Base-by-base conservation (phyloP, 805 yeast genomes). In the Schwanniomyces occidentalis region DNA sequence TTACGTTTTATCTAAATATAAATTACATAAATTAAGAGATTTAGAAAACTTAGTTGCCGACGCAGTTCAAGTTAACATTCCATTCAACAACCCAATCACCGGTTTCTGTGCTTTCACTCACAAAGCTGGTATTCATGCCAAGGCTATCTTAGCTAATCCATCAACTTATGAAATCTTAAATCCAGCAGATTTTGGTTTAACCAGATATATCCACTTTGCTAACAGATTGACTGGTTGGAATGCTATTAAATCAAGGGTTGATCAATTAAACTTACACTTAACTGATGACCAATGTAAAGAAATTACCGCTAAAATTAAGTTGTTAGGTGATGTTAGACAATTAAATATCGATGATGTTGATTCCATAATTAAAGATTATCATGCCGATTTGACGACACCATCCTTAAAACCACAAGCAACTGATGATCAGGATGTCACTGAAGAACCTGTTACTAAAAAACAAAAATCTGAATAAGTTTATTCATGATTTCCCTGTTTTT, bases 101-200 rank as follows among this genome's bases (percentile, higher is more conserved):
- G 82, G 82, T 13, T 76, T 76, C 68, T 75, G 81, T 65, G 80
- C 82, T 27, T 76, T 76, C 58, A 76, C 82, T 27, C 82, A 76
- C 58, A 76, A 76, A 61, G 82, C 82, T 15, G 82, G 82, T 56
- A 75, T 76, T 44, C 82, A 76, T 43, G 81, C 82, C 38, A 75
- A 76, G 56, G 81, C 81, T 32, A 76, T 76, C 38, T 67, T 76
- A 46, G 81, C 82, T 33, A 76, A 76, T 58, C 82, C 82, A 32
- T 72, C 80, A n/a, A 76, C 81, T 8, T 76, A 76, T 52, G 82
- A 76, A 58, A 76, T 76, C 51, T 65, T 76, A 53, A 71, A 72
- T 46, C 82, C 82, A 20, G 57, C 67, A 16, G 82, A 76, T 56
- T 76, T 76, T 49, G 82, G 82, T 39, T 65, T 76, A 49, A 71